Conservation (phyloP, 2,329 filamentous ascomycete genomes). For the Arthroderma sp. region DNA sequence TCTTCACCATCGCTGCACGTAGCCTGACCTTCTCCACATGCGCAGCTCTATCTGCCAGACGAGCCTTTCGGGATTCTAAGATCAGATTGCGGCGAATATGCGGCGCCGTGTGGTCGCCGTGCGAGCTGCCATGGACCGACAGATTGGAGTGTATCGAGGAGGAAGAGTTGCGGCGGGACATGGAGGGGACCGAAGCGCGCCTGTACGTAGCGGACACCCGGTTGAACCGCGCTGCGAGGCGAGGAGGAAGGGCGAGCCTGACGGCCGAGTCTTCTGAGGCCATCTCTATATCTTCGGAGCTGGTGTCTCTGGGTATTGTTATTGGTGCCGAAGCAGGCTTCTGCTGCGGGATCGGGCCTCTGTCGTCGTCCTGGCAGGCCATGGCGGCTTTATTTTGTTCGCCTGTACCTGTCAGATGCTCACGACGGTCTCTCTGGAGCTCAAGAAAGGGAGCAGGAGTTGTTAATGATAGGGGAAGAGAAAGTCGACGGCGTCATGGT, state of each 20-base stretch:
- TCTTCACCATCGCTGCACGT: slow-evolving; percentile 50
- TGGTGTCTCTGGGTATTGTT: neutral
- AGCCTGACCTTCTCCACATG: slow-evolving; percentile 55
- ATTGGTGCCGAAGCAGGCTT: neutral
- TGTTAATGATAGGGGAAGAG: no score
- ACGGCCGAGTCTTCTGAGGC: slow-evolving; percentile 26
- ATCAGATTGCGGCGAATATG: slow-evolving; percentile 54
- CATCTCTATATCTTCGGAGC: slow-evolving; percentile 32
- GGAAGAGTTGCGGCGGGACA: slow-evolving; percentile 52
- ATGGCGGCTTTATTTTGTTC: no score
- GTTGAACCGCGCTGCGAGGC: slow-evolving; percentile 53
- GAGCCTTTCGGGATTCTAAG: slow-evolving; percentile 51
- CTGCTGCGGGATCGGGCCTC: neutral
- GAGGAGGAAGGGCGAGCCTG: slow-evolving; percentile 44
- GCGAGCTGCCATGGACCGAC: slow-evolving; percentile 36
- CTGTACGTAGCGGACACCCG: slow-evolving; percentile 41
- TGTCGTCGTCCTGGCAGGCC: neutral
- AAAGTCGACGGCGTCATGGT: no score
- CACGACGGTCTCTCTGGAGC: no score
- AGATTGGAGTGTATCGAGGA: slow-evolving; percentile 53
- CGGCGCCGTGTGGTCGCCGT: slow-evolving; percentile 47
- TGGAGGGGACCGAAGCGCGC: slow-evolving; percentile 47
- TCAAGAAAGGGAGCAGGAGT: no score
- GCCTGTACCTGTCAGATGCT: no score
- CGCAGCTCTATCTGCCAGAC: slow-evolving; percentile 51